Percentiles rank a stretch among this genome's conserved stretches.
Evolutionary conservation across 192 early-diverging fungal genomes (phyloP).

Genomic region (Coemansia sp.): DNA sequence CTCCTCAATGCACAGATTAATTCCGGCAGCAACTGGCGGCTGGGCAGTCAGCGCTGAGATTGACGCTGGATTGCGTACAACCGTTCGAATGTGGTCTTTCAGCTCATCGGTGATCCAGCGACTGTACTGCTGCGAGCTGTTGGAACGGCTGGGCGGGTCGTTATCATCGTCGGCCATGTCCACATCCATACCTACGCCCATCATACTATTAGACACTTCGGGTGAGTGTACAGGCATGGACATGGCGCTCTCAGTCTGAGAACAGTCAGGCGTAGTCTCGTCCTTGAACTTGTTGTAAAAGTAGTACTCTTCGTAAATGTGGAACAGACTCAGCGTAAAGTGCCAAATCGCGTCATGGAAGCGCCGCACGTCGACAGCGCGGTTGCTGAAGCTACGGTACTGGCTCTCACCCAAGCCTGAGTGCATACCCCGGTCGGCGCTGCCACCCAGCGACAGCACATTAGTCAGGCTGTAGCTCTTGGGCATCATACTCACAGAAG

Average conservation of each 20-base stretch:
- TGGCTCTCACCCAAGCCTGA: slow-evolving; percentile 2
- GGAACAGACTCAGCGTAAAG: slow-evolving; percentile 48
- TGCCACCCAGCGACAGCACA: slow-evolving; percentile 12
- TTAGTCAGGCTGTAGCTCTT: slow-evolving; percentile 36
- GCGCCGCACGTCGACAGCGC: slow-evolving; percentile 27
- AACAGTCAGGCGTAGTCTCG: slow-evolving; percentile 31
- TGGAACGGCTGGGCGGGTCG: slow-evolving; percentile 13
- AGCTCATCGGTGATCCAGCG: slow-evolving; percentile 45
- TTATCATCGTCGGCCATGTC: slow-evolving; percentile 9
- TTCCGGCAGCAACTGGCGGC: slow-evolving; percentile 35
- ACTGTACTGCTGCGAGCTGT: slow-evolving; percentile 32
- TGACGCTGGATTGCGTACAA: slow-evolving; percentile 27
- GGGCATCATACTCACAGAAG: slow-evolving; percentile 10
- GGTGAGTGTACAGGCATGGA: slow-evolving; percentile 20
- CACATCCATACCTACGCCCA: slow-evolving; percentile 11
- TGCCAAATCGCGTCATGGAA: slow-evolving; percentile 54
- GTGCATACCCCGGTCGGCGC: neutral
- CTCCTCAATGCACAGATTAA: slow-evolving; percentile 44
- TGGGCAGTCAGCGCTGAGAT: slow-evolving; percentile 30
- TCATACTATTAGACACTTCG: slow-evolving; percentile 5
- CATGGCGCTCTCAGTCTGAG: slow-evolving; percentile 11
- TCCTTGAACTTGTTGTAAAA: slow-evolving; percentile 46
- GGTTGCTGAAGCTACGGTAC: neutral
- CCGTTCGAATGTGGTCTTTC: slow-evolving; percentile 42
- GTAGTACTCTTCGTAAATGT: slow-evolving; percentile 52